These are phyloP conservation scores for Aspergillus brasiliensis DNA, from an alignment of 2,329 filamentous ascomycete genomes.

Conservation along the genomic window DNA sequence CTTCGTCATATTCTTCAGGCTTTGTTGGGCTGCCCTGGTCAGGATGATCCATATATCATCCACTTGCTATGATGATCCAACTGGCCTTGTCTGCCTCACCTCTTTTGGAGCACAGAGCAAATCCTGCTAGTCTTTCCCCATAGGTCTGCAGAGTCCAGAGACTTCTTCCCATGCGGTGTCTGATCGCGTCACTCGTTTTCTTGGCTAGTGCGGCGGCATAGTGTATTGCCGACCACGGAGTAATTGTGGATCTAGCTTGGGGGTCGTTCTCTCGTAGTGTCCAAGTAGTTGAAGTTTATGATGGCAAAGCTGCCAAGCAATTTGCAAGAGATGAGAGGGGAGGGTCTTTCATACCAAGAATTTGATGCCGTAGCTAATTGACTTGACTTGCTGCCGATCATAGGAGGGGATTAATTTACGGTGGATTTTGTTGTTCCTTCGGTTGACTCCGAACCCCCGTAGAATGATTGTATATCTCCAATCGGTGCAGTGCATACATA, in stretches of 20 bases:
- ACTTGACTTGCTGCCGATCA: too few relatives aligned
- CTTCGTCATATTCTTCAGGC: neutral
- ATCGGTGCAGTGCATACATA: neutral
- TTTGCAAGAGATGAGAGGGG: neutral
- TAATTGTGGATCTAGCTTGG: slow-evolving; percentile 4
- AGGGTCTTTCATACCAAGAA: neutral
- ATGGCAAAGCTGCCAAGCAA: neutral
- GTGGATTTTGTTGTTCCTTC: neutral
- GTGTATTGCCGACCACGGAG: slow-evolving; percentile 5
- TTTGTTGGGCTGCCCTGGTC: neutral
- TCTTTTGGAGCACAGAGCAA: neutral
- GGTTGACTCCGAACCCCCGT: neutral
- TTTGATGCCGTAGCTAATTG: neutral
- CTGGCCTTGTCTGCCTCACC: neutral
- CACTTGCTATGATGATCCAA: neutral
- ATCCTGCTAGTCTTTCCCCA: neutral
- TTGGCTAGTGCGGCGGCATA: neutral
- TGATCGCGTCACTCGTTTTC: neutral
- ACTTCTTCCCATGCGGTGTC: neutral
- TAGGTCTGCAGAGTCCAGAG: neutral
- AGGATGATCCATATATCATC: neutral
- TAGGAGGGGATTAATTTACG: neutral
- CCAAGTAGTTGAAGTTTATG: neutral
- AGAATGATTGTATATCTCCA: neutral
- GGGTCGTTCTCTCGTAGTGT: neutral